Base-by-base conservation (phyloP, 495 filamentous ascomycete genomes). In the Daldinia bambusicola region DNA sequence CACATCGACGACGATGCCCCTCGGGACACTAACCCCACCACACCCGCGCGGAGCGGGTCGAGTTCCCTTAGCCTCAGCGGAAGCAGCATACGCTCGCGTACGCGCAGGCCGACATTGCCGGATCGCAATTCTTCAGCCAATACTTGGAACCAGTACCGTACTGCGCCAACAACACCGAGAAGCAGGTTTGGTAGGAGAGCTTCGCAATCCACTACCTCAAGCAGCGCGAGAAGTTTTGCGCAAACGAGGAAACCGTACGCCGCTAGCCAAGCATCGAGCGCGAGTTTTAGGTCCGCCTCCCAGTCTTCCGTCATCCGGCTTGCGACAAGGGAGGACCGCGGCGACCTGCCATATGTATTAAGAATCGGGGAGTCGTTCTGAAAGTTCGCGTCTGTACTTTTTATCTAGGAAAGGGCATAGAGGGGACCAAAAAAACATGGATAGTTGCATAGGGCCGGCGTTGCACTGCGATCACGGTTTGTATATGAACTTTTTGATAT, bases 161-260 rank as follows among this genome's bases (percentile, higher is more conserved):
- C 85, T 0, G 85, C 85, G 41, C 85, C 85, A 6, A 85, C 82
- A 6, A 86, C 85, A 12, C 85, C 85, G 6, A 77, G 76, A 50
- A 84, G 84, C 60, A 75, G 75, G 37, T 63, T 63, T 12, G 66
- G 57, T 1, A 76, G 76, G 7, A 66, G 53, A 1, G 50, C 72
- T 7, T 77, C 79, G 22, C 72, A 77, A 31, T 71, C 76, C n/a
- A 77, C 77, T 0, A 82, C 79, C 57, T 65, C 69, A 8, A 79
- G 79, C 9, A 80, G 78, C 63, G 51, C 52, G 7, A 73, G 70
- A 37, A 84, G 80, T 67, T 84, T 84, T 61, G 74, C 83, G 38
- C 84, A 82, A 65, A 82, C 81, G 5, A 72, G 79, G 36, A 68
- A 69, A 13, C 76, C 77, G 13, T 85, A 84, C 63, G 70, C 74